Conservation (phyloP, 1,284 basidiomycete species). For the Leccinum pallidistipes region DNA sequence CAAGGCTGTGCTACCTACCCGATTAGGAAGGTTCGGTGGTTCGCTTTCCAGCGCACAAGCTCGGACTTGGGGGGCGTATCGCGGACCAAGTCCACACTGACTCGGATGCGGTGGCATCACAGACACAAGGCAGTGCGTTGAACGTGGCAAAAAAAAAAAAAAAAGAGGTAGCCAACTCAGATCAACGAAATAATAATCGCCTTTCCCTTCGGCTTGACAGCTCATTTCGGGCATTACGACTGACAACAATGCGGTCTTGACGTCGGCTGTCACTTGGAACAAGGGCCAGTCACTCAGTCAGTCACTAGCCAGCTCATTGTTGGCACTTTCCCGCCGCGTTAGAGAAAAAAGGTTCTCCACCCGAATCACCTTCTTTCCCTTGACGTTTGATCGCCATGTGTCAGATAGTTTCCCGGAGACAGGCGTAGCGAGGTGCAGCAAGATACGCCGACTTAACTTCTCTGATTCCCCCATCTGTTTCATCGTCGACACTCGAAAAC, state of each 20-base stretch:
- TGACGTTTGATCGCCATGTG: constrained; percentile 35
- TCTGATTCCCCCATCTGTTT: constrained; percentile 22
- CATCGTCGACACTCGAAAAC: constrained; percentile 22
- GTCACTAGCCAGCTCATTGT: constrained; percentile 27
- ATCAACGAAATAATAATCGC: background rate
- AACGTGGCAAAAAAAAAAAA: background rate
- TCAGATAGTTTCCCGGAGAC: constrained; percentile 18
- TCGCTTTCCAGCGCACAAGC: constrained; percentile 5
- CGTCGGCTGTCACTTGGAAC: constrained; percentile 24
- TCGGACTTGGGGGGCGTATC: background rate
- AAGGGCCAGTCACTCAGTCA: constrained; percentile 6
- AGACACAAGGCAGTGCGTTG: background rate
- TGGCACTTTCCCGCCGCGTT: constrained; percentile 15
- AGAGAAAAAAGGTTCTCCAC: background rate
- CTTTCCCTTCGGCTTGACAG: constrained; percentile 16
- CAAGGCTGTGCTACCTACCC: constrained; percentile 20
- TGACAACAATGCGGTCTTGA: constrained; percentile 20
- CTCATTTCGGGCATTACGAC: constrained; percentile 23
- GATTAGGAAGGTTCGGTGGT: constrained; percentile 35
- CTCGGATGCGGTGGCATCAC: constrained; percentile 3
- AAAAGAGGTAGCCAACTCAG: background rate
- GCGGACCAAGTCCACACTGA: background rate
- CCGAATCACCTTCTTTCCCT: constrained; percentile 13
- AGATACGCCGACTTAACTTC: constrained; percentile 15
- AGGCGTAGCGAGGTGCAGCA: constrained; percentile 24